Conservation (phyloP, 352 stramenopile species). For the Pythium diclinum region DNA sequence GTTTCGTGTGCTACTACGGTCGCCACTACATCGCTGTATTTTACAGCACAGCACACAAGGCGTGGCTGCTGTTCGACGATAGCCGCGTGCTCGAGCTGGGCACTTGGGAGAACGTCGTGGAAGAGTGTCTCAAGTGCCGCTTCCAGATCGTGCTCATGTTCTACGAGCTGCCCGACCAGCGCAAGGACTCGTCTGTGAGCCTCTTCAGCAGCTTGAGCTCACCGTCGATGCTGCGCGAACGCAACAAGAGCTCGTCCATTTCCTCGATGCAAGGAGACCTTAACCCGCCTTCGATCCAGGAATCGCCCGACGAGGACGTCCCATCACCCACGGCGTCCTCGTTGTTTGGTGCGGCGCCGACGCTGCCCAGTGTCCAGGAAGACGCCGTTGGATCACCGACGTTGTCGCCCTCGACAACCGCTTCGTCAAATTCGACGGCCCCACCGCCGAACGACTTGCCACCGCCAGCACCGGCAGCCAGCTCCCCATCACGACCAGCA, state of each 20-base stretch:
- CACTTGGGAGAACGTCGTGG: slow-evolving; percentile 70
- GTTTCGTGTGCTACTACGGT: slow-evolving; percentile 86
- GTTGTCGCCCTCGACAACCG: slow-evolving; percentile 13
- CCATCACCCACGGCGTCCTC: slow-evolving; percentile 35
- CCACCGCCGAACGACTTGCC: slow-evolving; percentile 11
- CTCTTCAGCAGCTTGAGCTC: slow-evolving; percentile 35
- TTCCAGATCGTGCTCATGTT: slow-evolving; percentile 84
- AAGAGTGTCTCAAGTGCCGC: slow-evolving; percentile 71
- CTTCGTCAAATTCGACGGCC: slow-evolving; percentile 1
- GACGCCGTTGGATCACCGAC: slow-evolving; percentile 14
- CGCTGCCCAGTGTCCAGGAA: slow-evolving; percentile 23
- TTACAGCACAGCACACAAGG: slow-evolving; percentile 82
- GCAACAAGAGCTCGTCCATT: slow-evolving; percentile 58
- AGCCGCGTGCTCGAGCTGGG: slow-evolving; percentile 75
- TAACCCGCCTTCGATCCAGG: slow-evolving; percentile 49
- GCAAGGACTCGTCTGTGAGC: slow-evolving; percentile 80
- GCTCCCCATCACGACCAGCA: neutral
- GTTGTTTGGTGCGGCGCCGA: slow-evolving; percentile 20
- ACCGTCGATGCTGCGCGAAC: slow-evolving; percentile 29
- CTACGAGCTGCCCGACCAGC: slow-evolving; percentile 79
- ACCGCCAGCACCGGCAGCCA: slow-evolving; percentile 8
- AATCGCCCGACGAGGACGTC: slow-evolving; percentile 39
- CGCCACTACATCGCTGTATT: slow-evolving; percentile 82
- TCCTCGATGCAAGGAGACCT: slow-evolving; percentile 52
- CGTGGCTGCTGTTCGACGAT: slow-evolving; percentile 86